These are phyloP conservation scores for Cenchrus fungigraminus DNA, from an alignment of 176 grass and related monocot genomes.

Conservation along the genomic window DNA sequence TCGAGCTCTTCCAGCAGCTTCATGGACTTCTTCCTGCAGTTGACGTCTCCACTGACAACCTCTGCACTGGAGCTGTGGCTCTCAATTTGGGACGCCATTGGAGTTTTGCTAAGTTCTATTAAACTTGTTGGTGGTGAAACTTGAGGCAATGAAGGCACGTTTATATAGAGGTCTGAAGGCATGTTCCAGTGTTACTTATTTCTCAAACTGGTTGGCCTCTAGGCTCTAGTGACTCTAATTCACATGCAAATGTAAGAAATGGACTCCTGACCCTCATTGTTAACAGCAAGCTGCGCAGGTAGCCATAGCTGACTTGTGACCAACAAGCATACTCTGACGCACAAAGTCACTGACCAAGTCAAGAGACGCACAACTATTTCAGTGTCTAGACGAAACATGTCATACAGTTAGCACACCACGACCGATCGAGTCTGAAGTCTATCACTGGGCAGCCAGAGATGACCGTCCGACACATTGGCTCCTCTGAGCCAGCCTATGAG, in stretches of 20 bases:
- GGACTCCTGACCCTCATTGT: neutral
- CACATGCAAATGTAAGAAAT: neutral
- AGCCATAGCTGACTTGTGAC: neutral
- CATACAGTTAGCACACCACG: neutral
- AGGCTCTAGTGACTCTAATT: neutral
- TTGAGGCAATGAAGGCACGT: neutral
- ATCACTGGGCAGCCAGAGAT: neutral
- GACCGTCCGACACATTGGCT: neutral
- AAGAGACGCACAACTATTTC: neutral
- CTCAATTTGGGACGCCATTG: neutral
- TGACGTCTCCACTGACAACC: neutral
- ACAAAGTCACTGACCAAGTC: neutral
- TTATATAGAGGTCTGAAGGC: neutral
- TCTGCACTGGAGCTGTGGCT: neutral
- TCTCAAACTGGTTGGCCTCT: neutral
- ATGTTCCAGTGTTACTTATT: neutral
- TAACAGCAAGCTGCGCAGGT: too few species aligned
- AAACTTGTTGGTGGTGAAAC: neutral
- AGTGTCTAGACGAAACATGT: neutral
- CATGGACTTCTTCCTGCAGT: constrained; percentile 5
- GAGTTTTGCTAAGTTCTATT: neutral
- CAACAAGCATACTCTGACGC: neutral
- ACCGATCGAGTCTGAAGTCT: neutral
- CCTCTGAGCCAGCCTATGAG: too few species aligned
- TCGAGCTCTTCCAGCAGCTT: neutral